Evolutionary conservation across 768 basidiomycete genomes (phyloP).

Genomic region (Calocera viscosa): DNA sequence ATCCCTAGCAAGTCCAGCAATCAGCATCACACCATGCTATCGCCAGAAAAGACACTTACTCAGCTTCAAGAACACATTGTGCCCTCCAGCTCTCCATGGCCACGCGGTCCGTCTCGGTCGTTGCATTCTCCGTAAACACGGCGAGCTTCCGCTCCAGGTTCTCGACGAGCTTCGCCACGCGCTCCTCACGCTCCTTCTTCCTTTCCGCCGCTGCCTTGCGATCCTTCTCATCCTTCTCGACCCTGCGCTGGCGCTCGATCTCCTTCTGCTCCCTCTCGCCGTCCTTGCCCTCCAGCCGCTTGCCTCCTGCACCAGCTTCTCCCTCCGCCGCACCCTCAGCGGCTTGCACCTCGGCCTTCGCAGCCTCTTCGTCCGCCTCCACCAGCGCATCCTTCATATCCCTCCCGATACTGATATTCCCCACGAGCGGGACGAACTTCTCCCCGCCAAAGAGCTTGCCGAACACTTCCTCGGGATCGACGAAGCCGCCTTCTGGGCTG

Average conservation of each 20-base stretch:
- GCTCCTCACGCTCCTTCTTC: slow-evolving; percentile 54
- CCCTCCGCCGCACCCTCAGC: slow-evolving; percentile 21
- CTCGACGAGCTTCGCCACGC: slow-evolving; percentile 62
- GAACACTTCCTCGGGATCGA: slow-evolving; percentile 46
- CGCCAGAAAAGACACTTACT: slow-evolving; percentile 37
- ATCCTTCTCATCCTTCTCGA: slow-evolving; percentile 33
- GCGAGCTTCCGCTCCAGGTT: slow-evolving; percentile 70
- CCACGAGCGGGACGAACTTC: slow-evolving; percentile 74
- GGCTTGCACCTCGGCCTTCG: not conserved
- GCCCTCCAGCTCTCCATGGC: slow-evolving; percentile 61
- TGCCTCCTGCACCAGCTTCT: slow-evolving; percentile 19
- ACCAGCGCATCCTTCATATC: slow-evolving; percentile 91
- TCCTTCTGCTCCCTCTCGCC: slow-evolving; percentile 13
- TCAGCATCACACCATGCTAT: not conserved
- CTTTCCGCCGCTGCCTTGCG: slow-evolving; percentile 56
- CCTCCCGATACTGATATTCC: slow-evolving; percentile 70
- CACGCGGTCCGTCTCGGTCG: slow-evolving; percentile 48
- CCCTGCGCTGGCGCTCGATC: slow-evolving; percentile 42
- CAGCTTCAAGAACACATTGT: slow-evolving; percentile 69
- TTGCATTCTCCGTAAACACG: slow-evolving; percentile 77
- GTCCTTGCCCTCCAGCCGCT: not conserved
- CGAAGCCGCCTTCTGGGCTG: slow-evolving; percentile 69
- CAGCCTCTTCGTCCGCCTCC: slow-evolving; percentile 56
- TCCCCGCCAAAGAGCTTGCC: slow-evolving; percentile 84
- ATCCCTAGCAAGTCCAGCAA: slow-evolving; percentile 36